phyloP scores from a whole-genome alignment of 1,139 yeast genomes.

The Spathaspora jeffriesii region DNA sequence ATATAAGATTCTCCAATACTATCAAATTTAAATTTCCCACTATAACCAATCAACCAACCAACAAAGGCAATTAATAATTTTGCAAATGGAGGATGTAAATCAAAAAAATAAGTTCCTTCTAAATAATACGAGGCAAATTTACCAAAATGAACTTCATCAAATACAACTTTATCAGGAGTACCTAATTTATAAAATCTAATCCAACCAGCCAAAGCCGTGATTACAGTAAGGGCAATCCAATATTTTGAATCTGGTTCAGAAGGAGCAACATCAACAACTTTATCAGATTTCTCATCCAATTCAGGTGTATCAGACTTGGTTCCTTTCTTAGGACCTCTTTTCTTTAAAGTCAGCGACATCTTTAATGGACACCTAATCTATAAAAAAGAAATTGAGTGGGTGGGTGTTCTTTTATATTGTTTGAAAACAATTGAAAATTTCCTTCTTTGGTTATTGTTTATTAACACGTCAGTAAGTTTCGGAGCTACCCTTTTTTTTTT shows the following conservation, averaged over 20 bases:
- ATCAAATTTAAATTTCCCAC: conserved; percentile 94
- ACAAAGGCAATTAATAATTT: conserved; percentile 96
- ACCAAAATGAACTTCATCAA: conserved; percentile 83
- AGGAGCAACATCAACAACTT: not conserved
- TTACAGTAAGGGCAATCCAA: conserved; percentile 40
- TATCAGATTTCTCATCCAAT: not conserved
- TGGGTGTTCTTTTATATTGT: not conserved
- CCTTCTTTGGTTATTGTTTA: not conserved
- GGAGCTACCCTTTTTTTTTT: not conserved
- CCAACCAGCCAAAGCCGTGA: conserved; percentile 67
- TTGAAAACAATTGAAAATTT: conserved; percentile 1
- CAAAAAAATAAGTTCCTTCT: conserved; percentile 93
- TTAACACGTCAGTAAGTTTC: conserved; percentile 1
- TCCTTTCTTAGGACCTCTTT: conserved; percentile 3
- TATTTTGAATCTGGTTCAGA: conserved; percentile 35
- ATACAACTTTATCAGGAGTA: conserved; percentile 51
- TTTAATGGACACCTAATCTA: not conserved
- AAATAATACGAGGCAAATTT: conserved; percentile 93
- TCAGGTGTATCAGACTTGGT: not conserved
- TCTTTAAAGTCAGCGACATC: conserved; percentile 5
- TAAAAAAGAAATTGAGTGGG: not conserved
- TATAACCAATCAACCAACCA: conserved; percentile 92
- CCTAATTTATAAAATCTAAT: conserved; percentile 57
- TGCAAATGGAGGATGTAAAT: conserved; percentile 98
- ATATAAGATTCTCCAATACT: conserved; percentile 80